Conservation (phyloP, 1,139 yeast species). For the Saccharomycopsis hybrid region DNA sequence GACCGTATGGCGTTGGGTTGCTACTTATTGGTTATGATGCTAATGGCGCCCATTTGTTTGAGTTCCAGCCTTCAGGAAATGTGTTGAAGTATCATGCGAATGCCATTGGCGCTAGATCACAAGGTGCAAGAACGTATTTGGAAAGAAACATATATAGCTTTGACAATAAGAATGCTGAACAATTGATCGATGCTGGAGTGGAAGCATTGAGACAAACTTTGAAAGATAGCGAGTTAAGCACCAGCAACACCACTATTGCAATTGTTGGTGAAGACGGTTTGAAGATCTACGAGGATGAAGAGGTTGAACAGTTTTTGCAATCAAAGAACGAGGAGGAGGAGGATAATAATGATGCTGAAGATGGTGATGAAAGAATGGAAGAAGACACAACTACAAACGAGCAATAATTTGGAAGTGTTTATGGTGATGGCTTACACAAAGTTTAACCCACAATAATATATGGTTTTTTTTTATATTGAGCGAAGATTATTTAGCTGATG, state of each 20-base stretch:
- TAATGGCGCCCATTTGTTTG: conserved; percentile 89
- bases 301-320: conserved; percentile 64
- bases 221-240: conserved; percentile 86
- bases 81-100: conserved; percentile 88
- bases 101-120: conserved; percentile 97
- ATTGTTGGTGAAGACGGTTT: conserved; percentile 82
- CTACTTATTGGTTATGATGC: conserved; percentile 90
- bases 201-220: conserved; percentile 90
- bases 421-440: too few species aligned
- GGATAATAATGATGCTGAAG: not conserved
- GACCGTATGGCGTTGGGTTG: conserved; percentile 97
- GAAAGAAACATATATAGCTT: conserved; percentile 77
- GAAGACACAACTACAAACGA: not conserved
- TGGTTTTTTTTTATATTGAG: too few species aligned
- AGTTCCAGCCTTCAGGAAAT: conserved; percentile 94
- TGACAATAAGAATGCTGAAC: conserved; percentile 54
- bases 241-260: conserved; percentile 82
- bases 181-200: conserved; percentile 79
- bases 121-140: conserved; percentile 93
- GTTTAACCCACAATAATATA: too few species aligned
- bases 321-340: conserved; percentile 35
- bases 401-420: not conserved
- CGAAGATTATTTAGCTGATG: too few species aligned
- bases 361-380: conserved; percentile 9
- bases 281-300: conserved; percentile 78